Conservation (phyloP, 2,329 filamentous ascomycete genomes). For the Colletotrichum acutatum region DNA sequence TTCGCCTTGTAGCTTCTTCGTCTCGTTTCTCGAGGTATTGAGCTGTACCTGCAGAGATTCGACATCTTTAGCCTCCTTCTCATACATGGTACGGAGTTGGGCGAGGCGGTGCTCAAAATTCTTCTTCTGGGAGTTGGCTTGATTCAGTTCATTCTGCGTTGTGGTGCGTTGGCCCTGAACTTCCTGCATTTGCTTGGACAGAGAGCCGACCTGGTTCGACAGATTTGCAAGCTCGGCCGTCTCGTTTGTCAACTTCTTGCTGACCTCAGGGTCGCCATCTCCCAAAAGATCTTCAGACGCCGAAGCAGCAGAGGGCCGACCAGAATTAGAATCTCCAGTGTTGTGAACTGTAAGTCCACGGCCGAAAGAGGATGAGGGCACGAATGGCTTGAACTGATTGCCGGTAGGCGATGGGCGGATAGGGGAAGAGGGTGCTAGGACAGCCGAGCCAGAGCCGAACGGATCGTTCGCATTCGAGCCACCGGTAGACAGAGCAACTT, state of each 20-base stretch:
- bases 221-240: conserved; percentile 94
- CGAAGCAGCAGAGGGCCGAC: conserved; percentile 51
- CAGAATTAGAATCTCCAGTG: conserved; percentile 71
- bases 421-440: conserved; percentile 63
- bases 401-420: conserved; percentile 59
- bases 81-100: conserved; percentile 88
- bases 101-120: conserved; percentile 91
- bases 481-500: conserved; percentile 76
- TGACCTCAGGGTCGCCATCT: conserved; percentile 88
- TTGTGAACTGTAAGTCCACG: conserved; percentile 81
- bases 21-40: conserved; percentile 79
- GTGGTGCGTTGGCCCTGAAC: conserved; percentile 84
- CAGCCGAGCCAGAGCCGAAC: conserved; percentile 64
- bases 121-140: conserved; percentile 86
- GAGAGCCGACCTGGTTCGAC: conserved; percentile 91
- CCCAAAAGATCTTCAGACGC: conserved; percentile 87
- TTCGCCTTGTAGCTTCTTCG: conserved; percentile 84
- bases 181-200: conserved; percentile 94
- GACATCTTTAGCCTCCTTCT: conserved; percentile 91
- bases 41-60: conserved; percentile 88
- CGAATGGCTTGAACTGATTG: conserved; percentile 84
- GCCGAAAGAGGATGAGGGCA: conserved; percentile 93
- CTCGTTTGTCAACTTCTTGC: conserved; percentile 87
- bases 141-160: conserved; percentile 84
- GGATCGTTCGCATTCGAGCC: conserved; percentile 75